Base-by-base conservation (phyloP, 148 eudicot species). In the Pouteria glomerata region DNA sequence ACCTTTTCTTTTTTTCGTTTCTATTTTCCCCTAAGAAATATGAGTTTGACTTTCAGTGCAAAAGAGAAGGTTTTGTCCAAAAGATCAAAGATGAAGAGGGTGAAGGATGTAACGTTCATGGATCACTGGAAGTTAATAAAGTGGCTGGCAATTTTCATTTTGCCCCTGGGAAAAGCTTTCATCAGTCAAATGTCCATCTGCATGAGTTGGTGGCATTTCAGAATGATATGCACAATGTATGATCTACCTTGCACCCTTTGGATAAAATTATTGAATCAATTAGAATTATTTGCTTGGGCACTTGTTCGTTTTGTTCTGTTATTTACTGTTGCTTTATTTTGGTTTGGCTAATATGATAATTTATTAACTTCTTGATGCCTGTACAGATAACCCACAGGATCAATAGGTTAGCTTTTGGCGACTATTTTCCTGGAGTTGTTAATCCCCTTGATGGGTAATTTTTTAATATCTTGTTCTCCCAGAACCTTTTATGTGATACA, bases 101-200 rank as follows among this genome's bases (percentile, higher is more conserved):
- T 74, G 98, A 94, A 83, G 98, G 98, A 69, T 94, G 98, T 84
- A 94, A 91, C 74, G 84, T 94, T 51, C 83, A 91, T 42, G 97
- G 98, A 74, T 87, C 87, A 68, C 59, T 94, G 76, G 96, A 86
- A 74, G 98, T 94, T 57, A 91, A 88, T 66, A 94, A 84, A 85
- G 97, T 94, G 73, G 98, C 97, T 42, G 98, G 98, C 30, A 89
- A 82, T 80, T 87, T 94, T 57, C 93, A 94, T 76, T 91, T 94
- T 84, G 84, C 88, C 73, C 84, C 88, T 66, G 98, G 98, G 30
- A 91, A 91, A 81, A 88, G 91, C 82, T 86, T 94, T 81, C 96
- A 85, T 68, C 82, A 89, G 52, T n/a, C n/a, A n/a, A 84, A 82
- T 75, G 64, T 82, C 69, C 70, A 53, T 51, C 37, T 77, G 34